Conservation (phyloP, 148 eudicot species). For the Camellia japonica region DNA sequence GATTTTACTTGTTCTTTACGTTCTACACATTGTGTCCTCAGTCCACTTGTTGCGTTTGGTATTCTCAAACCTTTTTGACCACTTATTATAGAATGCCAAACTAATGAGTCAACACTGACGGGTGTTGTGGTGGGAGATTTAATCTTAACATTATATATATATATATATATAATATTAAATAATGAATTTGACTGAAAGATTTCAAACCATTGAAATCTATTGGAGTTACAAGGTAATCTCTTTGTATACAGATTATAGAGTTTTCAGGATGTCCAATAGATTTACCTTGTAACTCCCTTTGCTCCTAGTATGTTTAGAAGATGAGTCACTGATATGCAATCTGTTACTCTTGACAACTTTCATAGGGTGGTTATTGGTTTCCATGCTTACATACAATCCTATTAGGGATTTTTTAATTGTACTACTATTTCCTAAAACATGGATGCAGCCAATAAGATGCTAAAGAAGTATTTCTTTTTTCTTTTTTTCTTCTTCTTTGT, state of each 20-base stretch:
- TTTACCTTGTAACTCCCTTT: not conserved
- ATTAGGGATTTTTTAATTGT: not conserved
- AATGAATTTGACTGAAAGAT: not conserved
- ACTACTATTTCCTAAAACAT: not conserved
- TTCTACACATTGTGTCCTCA: too few species aligned
- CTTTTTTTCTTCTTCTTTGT: too few species aligned
- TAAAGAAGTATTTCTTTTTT: too few species aligned
- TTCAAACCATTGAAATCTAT: not conserved
- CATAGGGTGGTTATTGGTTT: not conserved
- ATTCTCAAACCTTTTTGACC: not conserved
- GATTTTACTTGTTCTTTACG: too few species aligned
- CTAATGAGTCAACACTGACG: not conserved
- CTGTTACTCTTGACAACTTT: not conserved
- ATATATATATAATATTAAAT: too few species aligned
- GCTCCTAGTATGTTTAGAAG: not conserved
- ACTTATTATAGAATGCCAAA: not conserved
- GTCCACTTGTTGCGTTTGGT: too few species aligned
- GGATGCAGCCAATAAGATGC: too few species aligned
- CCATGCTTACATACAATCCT: not conserved
- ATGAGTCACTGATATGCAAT: not conserved
- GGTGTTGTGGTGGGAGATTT: not conserved
- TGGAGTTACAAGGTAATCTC: not conserved
- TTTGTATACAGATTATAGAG: not conserved
- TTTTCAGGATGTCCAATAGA: not conserved
- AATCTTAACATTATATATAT: not conserved